Conservation (phyloP, 1,139 yeast genomes). For the Nadsonia commutata region DNA sequence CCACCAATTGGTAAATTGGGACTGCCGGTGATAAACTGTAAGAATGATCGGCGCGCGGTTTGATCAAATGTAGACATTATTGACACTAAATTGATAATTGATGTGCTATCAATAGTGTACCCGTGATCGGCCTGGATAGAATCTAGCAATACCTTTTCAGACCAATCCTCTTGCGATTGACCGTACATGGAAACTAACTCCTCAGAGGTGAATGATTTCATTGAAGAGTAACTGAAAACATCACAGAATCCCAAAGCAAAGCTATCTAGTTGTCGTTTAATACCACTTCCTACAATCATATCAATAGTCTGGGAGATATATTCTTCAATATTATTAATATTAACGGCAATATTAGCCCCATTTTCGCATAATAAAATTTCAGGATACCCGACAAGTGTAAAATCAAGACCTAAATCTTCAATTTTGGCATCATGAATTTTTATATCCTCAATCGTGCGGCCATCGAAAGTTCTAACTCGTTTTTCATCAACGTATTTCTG, state of each 20-base stretch:
- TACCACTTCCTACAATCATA: constrained; percentile 48
- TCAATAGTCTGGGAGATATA: constrained; percentile 50
- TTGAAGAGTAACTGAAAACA: constrained; percentile 67
- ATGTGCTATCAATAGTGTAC: constrained; percentile 53
- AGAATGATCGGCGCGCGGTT: constrained; percentile 51
- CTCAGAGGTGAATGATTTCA: constrained; percentile 54
- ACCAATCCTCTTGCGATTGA: constrained; percentile 80
- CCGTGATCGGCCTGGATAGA: constrained; percentile 85
- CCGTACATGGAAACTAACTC: constrained; percentile 66
- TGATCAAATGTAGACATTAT: constrained; percentile 41
- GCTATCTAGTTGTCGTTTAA: constrained; percentile 46
- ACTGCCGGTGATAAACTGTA: constrained; percentile 86
- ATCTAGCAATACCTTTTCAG: constrained; percentile 36
- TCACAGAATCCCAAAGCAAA: constrained; percentile 72
- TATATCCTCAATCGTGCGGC: constrained; percentile 17
- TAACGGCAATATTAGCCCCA: constrained; percentile 41
- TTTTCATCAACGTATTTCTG: constrained; percentile 29
- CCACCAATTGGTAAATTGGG: constrained; percentile 94
- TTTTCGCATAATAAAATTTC: constrained; percentile 39
- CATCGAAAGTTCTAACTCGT: constrained; percentile 11
- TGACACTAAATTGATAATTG: constrained; percentile 44
- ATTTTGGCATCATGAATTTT: constrained; percentile 31
- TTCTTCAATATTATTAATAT: constrained; percentile 36
- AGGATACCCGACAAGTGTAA: constrained; percentile 67
- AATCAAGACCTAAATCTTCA: constrained; percentile 44